Conservation (phyloP, 495 filamentous ascomycete genomes). For the Aspergillus steynii region DNA sequence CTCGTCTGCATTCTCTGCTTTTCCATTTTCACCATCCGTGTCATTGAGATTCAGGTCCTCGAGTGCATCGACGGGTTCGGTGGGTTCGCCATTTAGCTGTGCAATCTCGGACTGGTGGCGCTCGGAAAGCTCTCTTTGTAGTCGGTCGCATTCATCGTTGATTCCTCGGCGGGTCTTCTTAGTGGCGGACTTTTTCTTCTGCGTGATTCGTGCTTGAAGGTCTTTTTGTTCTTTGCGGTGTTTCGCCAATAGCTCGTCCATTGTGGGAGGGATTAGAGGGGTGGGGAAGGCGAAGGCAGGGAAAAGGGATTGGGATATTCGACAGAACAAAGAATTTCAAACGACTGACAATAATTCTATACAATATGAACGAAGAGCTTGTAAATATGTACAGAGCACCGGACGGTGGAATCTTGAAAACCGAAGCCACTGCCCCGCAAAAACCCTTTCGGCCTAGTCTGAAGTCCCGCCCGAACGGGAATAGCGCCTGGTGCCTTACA, state of each 20-base stretch:
- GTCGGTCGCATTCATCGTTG: conserved; percentile 76
- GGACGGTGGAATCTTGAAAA: neutral
- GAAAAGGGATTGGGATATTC: neutral
- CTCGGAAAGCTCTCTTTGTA: conserved; percentile 69
- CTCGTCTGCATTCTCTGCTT: conserved; percentile 10
- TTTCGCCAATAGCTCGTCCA: conserved; percentile 75
- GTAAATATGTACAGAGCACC: neutral
- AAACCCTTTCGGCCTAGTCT: conserved; percentile 26
- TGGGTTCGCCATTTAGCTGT: conserved; percentile 49
- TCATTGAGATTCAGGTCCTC: conserved; percentile 34
- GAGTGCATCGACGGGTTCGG: conserved; percentile 25
- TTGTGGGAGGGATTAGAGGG: conserved; percentile 20
- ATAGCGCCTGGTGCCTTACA: conserved; percentile 15
- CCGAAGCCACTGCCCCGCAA: conserved; percentile 27
- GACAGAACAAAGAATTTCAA: neutral
- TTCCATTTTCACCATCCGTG: conserved; percentile 18
- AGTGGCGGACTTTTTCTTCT: conserved; percentile 92
- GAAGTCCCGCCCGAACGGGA: conserved; percentile 18
- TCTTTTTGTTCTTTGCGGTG: conserved; percentile 91
- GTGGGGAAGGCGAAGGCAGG: conserved; percentile 1
- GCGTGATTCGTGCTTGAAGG: conserved; percentile 77
- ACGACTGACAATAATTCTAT: neutral
- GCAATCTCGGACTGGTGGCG: conserved; percentile 67
- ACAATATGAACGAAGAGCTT: neutral
- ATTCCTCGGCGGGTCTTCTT: conserved; percentile 94